Conservation (phyloP, 306 rosid species). For the Dryas alaskensis region DNA sequence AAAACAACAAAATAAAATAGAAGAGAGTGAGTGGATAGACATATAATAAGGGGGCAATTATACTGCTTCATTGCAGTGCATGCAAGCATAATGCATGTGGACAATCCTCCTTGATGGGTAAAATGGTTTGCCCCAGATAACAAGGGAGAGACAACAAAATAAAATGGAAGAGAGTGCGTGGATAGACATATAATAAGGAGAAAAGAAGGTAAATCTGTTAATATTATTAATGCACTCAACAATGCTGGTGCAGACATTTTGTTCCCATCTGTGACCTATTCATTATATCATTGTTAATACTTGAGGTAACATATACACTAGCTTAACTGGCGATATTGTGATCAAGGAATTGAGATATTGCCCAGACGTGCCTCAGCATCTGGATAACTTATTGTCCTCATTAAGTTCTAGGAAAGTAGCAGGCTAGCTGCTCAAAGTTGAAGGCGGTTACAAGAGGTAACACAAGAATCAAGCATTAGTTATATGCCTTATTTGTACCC, state of each 20-base stretch:
- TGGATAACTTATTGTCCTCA: neutral
- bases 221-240: neutral
- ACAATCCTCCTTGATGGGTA: conserved; percentile 47
- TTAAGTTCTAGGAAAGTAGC: neutral
- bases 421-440: neutral
- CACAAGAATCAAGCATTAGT: neutral
- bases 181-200: neutral
- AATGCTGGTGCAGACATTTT: neutral
- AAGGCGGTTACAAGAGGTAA: neutral
- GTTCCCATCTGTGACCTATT: neutral
- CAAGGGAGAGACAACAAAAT: conserved; percentile 16
- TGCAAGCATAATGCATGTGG: conserved; percentile 52
- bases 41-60: neutral
- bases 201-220: neutral
- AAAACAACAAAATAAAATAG: neutral
- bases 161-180: neutral
- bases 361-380: neutral
- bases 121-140: conserved; percentile 50
- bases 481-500: neutral
- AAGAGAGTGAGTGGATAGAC: conserved; percentile 1
- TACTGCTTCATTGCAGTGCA: conserved; percentile 45
- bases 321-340: neutral
- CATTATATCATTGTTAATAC: neutral
- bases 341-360: neutral
- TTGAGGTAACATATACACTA: neutral